These are phyloP conservation scores for Yamadazyma sp. DNA, from an alignment of 805 yeast genomes.

Conservation along the genomic window DNA sequence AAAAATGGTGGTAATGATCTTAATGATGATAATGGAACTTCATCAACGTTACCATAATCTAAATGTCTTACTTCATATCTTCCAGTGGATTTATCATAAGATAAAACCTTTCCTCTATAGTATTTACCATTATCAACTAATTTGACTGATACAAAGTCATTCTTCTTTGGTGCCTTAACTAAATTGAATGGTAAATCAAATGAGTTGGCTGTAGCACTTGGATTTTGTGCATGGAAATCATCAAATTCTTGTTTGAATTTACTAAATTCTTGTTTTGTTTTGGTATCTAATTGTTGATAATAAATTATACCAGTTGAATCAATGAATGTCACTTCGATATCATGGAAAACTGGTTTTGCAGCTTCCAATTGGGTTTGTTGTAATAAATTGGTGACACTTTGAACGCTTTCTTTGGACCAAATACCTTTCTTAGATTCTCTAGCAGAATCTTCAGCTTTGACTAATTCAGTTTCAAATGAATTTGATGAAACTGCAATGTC, in stretches of 20 bases:
- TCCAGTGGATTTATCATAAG: slow-evolving; percentile 41
- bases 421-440: slow-evolving; percentile 52
- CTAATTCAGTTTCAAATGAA: slow-evolving; percentile 50
- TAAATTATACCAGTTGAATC: slow-evolving; percentile 41
- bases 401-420: slow-evolving; percentile 59
- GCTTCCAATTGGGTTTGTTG: slow-evolving; percentile 7
- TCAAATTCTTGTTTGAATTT: slow-evolving; percentile 48
- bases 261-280: slow-evolving; percentile 34
- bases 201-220: slow-evolving; percentile 35
- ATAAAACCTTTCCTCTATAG: slow-evolving; percentile 55
- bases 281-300: slow-evolving; percentile 42
- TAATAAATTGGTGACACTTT: slow-evolving; percentile 6
- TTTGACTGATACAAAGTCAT: slow-evolving; percentile 56
- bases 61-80: slow-evolving; percentile 52
- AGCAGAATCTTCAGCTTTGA: slow-evolving; percentile 64
- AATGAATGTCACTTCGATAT: slow-evolving; percentile 53
- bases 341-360: slow-evolving; percentile 45
- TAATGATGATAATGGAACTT: slow-evolving; percentile 42
- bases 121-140: slow-evolving; percentile 51
- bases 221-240: slow-evolving; percentile 37
- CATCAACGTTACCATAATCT: slow-evolving; percentile 58
- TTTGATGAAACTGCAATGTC: slow-evolving; percentile 61
- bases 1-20: slow-evolving; percentile 54
- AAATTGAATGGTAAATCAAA: slow-evolving; percentile 40
- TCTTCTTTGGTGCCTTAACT: slow-evolving; percentile 45